Conservation (phyloP, 371 early-diverging fungal genomes). For the Mortierella sp. region DNA sequence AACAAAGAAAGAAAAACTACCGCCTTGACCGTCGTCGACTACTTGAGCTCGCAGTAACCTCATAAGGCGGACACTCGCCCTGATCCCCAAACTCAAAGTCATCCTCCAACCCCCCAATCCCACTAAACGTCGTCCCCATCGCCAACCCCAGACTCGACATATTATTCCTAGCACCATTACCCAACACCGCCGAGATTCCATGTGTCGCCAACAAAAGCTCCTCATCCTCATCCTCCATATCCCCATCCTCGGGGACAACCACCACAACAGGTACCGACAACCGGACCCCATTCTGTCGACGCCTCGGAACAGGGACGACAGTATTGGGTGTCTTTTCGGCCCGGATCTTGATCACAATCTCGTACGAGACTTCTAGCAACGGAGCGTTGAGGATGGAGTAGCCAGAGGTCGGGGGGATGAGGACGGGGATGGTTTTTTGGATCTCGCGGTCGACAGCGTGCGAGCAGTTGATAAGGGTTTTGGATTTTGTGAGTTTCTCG, state of each 20-base stretch:
- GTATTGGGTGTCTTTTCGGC: conserved; percentile 31
- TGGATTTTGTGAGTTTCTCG: conserved; percentile 47
- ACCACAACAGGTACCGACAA: conserved; percentile 50
- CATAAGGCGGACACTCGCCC: conserved; percentile 55
- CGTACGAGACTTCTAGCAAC: conserved; percentile 51
- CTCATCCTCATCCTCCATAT: conserved; percentile 45
- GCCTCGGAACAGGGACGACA: conserved; percentile 15
- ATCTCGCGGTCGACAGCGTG: conserved; percentile 54
- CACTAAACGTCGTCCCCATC: conserved; percentile 41
- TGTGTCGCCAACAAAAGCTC: conserved; percentile 28
- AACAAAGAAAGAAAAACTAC: background rate
- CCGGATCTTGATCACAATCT: conserved; percentile 55
- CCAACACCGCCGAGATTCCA: conserved; percentile 26
- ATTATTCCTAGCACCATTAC: conserved; percentile 10
- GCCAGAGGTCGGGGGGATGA: conserved; percentile 33
- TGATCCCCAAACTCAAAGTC: conserved; percentile 46
- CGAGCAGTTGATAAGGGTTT: conserved; percentile 38
- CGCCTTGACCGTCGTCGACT: conserved; percentile 37
- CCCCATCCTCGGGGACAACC: conserved; percentile 49
- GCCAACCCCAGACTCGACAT: background rate
- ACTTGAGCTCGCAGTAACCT: conserved; percentile 23
- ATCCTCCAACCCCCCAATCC: conserved; percentile 6
- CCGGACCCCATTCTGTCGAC: conserved; percentile 18
- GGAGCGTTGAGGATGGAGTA: conserved; percentile 57
- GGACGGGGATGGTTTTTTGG: conserved; percentile 52